Evolutionary conservation across 2,329 filamentous ascomycete genomes (phyloP).

Genomic region (Hypoxylon sp.): DNA sequence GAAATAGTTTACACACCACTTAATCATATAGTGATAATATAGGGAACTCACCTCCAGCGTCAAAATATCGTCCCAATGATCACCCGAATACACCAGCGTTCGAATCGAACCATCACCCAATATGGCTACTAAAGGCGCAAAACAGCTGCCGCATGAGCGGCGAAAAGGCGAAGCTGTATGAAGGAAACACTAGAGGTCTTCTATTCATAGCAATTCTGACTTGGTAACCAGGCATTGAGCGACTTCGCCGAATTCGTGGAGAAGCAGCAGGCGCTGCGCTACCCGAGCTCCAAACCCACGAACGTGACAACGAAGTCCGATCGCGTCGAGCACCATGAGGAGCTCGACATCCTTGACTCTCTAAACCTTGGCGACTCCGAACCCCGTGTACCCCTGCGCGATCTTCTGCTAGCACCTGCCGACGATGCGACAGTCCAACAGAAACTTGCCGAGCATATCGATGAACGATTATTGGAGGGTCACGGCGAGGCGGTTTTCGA

Average conservation of each 20-base stretch:
- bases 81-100: slow-evolving; percentile 45
- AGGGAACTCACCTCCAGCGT: neutral
- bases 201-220: slow-evolving; percentile 10
- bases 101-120: slow-evolving; percentile 2
- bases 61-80: slow-evolving; percentile 44
- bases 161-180: slow-evolving; percentile 88
- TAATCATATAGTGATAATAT: neutral
- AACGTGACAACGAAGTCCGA: slow-evolving; percentile 56
- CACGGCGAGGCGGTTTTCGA: slow-evolving; percentile 93
- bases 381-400: slow-evolving; percentile 76
- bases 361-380: slow-evolving; percentile 79
- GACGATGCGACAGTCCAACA: slow-evolving; percentile 71
- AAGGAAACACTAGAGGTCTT: slow-evolving; percentile 6
- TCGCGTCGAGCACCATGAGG: slow-evolving; percentile 89
- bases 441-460: slow-evolving; percentile 74
- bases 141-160: slow-evolving; percentile 78
- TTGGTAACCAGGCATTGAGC: slow-evolving; percentile 75
- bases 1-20: neutral
- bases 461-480: slow-evolving; percentile 81
- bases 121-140: slow-evolving; percentile 69
- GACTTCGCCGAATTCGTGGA: slow-evolving; percentile 99
- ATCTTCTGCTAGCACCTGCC: slow-evolving; percentile 75
- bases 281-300: slow-evolving; percentile 59
- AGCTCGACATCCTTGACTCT: slow-evolving; percentile 89
- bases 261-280: slow-evolving; percentile 85